phyloP scores from a whole-genome alignment of 2,329 filamentous ascomycete species.

The Penicillium concentricum region DNA sequence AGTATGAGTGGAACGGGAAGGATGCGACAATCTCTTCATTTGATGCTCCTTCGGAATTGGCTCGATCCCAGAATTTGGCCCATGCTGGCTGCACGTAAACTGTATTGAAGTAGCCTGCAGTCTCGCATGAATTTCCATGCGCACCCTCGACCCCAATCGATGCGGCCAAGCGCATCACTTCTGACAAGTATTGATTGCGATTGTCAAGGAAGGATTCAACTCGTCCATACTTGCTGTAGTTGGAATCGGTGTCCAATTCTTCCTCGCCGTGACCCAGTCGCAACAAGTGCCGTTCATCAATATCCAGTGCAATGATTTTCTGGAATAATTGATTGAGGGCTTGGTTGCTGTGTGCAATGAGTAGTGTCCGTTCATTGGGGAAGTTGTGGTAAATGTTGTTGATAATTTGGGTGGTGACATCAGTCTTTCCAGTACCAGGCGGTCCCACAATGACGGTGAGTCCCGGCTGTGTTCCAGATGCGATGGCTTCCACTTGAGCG shows the following conservation, averaged over 20 bases:
- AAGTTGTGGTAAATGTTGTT: conserved; percentile 99
- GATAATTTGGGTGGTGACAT: conserved; percentile 97
- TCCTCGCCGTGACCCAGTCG: conserved; percentile 94
- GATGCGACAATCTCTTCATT: conserved; percentile 63
- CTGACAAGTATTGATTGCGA: conserved; percentile 70
- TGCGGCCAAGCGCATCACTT: conserved; percentile 81
- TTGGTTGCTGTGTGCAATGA: conserved; percentile 96
- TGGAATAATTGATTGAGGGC: conserved; percentile 96
- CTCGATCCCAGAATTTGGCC: conserved; percentile 74
- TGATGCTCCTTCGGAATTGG: conserved; percentile 57
- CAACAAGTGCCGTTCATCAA: conserved; percentile 90
- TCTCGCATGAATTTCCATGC: conserved; percentile 96
- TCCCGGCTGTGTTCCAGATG: conserved; percentile 90
- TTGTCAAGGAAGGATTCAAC: conserved; percentile 96
- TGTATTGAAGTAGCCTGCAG: conserved; percentile 91
- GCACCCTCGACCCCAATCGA: conserved; percentile 86
- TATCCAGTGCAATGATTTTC: conserved; percentile 94
- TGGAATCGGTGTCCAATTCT: conserved; percentile 80
- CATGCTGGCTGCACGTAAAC: conserved; percentile 88
- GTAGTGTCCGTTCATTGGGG: conserved; percentile 82
- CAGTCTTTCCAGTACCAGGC: conserved; percentile 97
- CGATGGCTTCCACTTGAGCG: conserved; percentile 86
- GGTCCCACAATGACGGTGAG: conserved; percentile 92
- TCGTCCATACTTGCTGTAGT: conserved; percentile 89
- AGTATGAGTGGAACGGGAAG: conserved; percentile 89